A percentile compares a stretch with the other conserved stretches of the same genome.
phyloP scores from a whole-genome alignment of 108 stramenopile species.

The Mayamaea pseudoterrestris region DNA sequence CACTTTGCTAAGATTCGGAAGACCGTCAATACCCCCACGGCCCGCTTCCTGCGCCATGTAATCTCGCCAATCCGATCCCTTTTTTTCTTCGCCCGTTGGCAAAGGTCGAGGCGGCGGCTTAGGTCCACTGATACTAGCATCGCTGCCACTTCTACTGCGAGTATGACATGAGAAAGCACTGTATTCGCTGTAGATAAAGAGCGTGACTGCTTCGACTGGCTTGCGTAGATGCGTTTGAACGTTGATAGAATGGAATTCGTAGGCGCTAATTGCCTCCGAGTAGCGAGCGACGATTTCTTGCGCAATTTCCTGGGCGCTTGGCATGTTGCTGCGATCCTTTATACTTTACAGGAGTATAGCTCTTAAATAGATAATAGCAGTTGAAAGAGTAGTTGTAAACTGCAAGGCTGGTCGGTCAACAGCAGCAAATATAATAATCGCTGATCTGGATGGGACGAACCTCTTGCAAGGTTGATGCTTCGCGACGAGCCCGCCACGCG shows the following conservation, averaged over 20 bases:
- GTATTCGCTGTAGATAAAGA: background rate
- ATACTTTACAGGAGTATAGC: too few species aligned
- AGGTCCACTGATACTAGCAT: background rate
- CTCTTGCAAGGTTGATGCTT: background rate
- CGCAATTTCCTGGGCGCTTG: slow-evolving; percentile 33
- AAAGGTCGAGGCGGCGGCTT: background rate
- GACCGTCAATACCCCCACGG: background rate
- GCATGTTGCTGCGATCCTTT: background rate
- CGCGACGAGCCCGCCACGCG: too few species aligned
- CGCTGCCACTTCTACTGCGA: background rate
- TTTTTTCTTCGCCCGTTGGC: background rate
- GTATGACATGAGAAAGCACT: background rate
- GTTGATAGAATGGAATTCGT: slow-evolving; percentile 41
- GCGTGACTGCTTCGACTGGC: slow-evolving; percentile 54
- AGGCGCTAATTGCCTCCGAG: slow-evolving; percentile 40
- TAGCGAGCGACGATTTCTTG: slow-evolving; percentile 50
- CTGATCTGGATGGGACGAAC: background rate
- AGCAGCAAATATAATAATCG: too few species aligned
- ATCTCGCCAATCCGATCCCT: background rate
- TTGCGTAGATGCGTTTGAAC: slow-evolving; percentile 32
- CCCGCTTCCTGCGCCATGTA: background rate
- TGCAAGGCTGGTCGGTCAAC: background rate
- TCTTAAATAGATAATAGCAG: background rate
- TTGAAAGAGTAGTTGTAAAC: background rate
- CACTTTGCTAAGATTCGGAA: background rate